Evolutionary conservation across 371 early-diverging fungal species (phyloP), one percentile per base, ranked within the genome.

Genomic region (Mucor circinelloides): DNA sequence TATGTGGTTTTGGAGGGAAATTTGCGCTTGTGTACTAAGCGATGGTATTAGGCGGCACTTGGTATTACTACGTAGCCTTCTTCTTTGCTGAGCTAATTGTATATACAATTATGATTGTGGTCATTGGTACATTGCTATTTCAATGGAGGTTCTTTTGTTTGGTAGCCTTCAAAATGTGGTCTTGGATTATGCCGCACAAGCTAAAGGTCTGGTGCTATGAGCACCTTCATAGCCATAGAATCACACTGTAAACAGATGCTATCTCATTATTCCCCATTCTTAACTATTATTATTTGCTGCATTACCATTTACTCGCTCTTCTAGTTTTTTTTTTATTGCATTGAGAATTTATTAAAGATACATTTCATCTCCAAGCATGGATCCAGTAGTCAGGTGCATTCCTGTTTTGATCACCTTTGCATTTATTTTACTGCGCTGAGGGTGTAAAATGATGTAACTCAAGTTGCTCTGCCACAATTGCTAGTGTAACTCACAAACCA

Each of bases 81-180:
- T 73, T 83, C 50, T n/a, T 81, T 42, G 28, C 67, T n/a, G 79
- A 79, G 57, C 10, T 81, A 9, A 6, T 72, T 25, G 75, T 83
- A 1, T 83, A 83, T 34, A 77, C 81, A 15, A 19, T 71, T 10
- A 70, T 79, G 71, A 66, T 81, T 32, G 58, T 83, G n/a, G 25
- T 64, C 10, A 67, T 83, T 3, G 83, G 83, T 5, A 73, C 71
- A 12, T 25, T 75, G 17, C 67, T 77, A 25, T 76, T 77, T 25
- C 83, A 83, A 58, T 71, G 76, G 66, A 55, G 69, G 27, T 83
- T 77, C 60, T 83, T 83, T 66, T 71, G 70, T 15, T 32, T 40
- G 8, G 64, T 83, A 19, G 76, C 70, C 0, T 64, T 59, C 28
- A 69, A 66, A 55, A 77, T 81, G 73, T 83, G 81, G 81, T 72